Evolutionary conservation across 2,329 filamentous ascomycete species (phyloP), one percentile per base, ranked within the genome.

Genomic region (Curvularia spicifera): DNA sequence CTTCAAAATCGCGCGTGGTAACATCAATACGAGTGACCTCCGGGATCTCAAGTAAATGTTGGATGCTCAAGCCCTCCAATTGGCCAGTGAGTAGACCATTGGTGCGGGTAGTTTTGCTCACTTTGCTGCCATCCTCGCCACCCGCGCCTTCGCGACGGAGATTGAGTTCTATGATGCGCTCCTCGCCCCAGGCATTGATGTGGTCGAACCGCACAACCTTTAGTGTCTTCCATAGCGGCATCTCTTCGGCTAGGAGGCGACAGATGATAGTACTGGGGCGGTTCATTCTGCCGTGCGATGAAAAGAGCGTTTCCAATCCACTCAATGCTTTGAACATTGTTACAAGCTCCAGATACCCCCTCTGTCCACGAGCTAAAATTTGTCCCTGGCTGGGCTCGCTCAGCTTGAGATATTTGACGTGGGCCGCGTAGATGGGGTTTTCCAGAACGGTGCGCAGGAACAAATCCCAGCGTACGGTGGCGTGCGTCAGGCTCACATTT

Each of bases 381-480:
- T 53, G 45, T 18, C 48, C 28, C 8, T 8, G 12, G 12, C n/a
- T 46, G 40, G 12, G 12, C 9, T 58, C 51, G 28, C 20, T 40
- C 13, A 55, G 28, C 13, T 50, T 55, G 7, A 58, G 40, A n/a
- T 58, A 58, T 37, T 46, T 58, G 45, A 58, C 51, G 4, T 29
- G 39, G 15, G 56, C 44, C 31, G 56, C 56, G 40, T 58, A 58
- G 5, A 7, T 18, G 5, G 51, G 39, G 24, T 55, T 58, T n/a
- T 53, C 28, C 5, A 22, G 44, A 0, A 51, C 56, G 33, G 40
- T 51, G 22, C 42, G 56, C 6, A 56, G 42, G 18, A 59, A 59
- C 4, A 59, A 29, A 35, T 46, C n/a, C 52, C 52, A 59, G 28
- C 56, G 56, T 15, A 24, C 12, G 18, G 39, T 43, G 28, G 29